Conservation (phyloP, 208 protist species). For the Borovskyia barvae region DNA sequence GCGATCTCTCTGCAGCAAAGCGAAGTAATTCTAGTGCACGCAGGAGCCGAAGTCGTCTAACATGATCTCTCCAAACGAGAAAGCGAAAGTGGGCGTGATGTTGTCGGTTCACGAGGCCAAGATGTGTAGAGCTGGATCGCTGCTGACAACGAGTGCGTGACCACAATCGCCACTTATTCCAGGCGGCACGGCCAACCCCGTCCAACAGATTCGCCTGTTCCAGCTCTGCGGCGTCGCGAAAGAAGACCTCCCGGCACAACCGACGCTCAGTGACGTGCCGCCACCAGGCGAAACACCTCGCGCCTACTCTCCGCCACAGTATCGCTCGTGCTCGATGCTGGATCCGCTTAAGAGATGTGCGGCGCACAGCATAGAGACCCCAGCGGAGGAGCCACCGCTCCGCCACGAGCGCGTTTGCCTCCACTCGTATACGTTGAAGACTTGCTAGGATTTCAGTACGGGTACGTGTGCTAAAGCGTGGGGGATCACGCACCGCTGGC, state of each 20-base stretch:
- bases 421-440: slow-evolving; percentile 13
- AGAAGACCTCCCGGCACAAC: slow-evolving; percentile 15
- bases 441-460: slow-evolving; percentile 3
- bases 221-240: slow-evolving; percentile 5
- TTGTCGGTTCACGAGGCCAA: slow-evolving; percentile 17
- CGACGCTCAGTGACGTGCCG: slow-evolving; percentile 20
- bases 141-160: background rate
- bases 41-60: background rate
- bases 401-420: slow-evolving; percentile 7
- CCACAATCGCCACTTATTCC: slow-evolving; percentile 17
- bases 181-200: slow-evolving; percentile 4
- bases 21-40: slow-evolving; percentile 7
- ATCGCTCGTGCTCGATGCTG: background rate
- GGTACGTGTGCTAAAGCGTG: background rate
- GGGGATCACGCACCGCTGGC: too few species aligned
- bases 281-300: slow-evolving; percentile 27
- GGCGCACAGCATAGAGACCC: slow-evolving; percentile 19
- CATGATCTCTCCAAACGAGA: background rate
- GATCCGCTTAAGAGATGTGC: slow-evolving; percentile 5
- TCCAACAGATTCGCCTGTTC: slow-evolving; percentile 10
- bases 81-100: slow-evolving; percentile 12
- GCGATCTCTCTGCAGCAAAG: slow-evolving; percentile 15
- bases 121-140: background rate
- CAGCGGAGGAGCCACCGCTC: slow-evolving; percentile 10
- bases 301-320: slow-evolving; percentile 18